Conservation (phyloP, 345 rosid species). For the Hibiscus tridactylites region DNA sequence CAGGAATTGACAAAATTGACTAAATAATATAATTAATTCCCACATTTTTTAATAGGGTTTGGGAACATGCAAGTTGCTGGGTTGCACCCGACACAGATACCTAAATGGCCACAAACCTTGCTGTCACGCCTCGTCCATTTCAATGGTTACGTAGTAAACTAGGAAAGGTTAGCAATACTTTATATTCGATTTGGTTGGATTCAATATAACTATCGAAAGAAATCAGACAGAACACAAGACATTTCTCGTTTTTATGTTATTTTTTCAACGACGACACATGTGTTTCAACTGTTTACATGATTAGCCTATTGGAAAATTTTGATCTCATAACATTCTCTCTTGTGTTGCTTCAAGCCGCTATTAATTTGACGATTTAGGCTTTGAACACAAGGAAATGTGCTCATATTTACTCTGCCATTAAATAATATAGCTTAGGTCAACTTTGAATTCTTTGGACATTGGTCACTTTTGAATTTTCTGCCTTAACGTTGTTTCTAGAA, state of each 20-base stretch:
- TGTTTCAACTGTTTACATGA: background rate
- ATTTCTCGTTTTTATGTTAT: background rate
- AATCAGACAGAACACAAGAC: too few relatives aligned
- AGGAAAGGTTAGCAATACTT: slow-evolving; percentile 1
- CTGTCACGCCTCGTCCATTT: slow-evolving; percentile 12
- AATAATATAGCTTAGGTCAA: too few relatives aligned
- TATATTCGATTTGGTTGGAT: too few relatives aligned
- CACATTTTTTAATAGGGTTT: background rate
- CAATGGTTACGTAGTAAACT: slow-evolving; percentile 22
- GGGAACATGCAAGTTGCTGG: slow-evolving; percentile 21
- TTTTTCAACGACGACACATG: background rate
- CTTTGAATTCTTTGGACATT: too few relatives aligned
- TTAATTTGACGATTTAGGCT: slow-evolving; percentile 5
- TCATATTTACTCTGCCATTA: background rate
- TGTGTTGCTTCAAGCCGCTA: background rate
- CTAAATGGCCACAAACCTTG: background rate
- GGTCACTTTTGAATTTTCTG: too few relatives aligned
- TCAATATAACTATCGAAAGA: too few relatives aligned
- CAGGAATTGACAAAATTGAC: background rate
- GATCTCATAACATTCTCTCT: background rate
- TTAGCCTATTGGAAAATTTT: background rate
- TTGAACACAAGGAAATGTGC: slow-evolving; percentile 1
- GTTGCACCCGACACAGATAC: slow-evolving; percentile 24
- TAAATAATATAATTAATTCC: background rate
- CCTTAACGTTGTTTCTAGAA: too few relatives aligned